Evolutionary conservation across 202 grass and related monocot genomes (phyloP), one percentile per base, ranked within the genome.

Genomic region (Setaria viridis): DNA sequence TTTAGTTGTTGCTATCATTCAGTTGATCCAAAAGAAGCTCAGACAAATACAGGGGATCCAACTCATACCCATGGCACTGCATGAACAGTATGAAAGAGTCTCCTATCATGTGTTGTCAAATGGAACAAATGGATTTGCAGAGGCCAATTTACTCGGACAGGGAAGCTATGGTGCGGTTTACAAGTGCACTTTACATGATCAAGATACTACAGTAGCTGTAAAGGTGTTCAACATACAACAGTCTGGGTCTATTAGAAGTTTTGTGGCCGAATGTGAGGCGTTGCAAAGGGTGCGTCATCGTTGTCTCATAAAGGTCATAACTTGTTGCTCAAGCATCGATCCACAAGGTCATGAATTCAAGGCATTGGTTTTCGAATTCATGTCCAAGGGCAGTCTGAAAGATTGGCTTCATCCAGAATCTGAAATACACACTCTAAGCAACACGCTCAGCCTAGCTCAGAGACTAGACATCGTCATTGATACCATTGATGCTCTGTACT

Each of bases 141-240:
- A 67, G 32, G 33, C 8, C 35, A 86, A 90, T 49, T 70, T 90
- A n/a, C 73, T 90, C 35, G 64, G 88, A n/a, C 68, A 72, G 71
- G 82, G 88, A 86, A 78, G 88, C 54, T 90, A 63, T 32, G 64
- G 88, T 14, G 2, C 32, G 1, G 78, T 86, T n/a, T 86, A 82
- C 45, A 89, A 76, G 46, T 80, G 83, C 43, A 82, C 17, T 72
- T 70, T 88, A 29, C 4, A 49, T 17, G 53, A 79, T 59, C 35
- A 42, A 7, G 46, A 10, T 1, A 83, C 9, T 15, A 35, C 4
- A 32, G 49, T 33, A 1, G 79, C 88, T 50, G 78, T 86, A 34
- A 83, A 90, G 39, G 84, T 86, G 4, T 90, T 90, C 4, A 85
- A 82, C 67, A 16, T 77, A 7, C 1, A 13, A 19, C 42, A 69